Evolutionary conservation across 306 rosid genomes (phyloP).

Genomic region (Luffa acutangula): DNA sequence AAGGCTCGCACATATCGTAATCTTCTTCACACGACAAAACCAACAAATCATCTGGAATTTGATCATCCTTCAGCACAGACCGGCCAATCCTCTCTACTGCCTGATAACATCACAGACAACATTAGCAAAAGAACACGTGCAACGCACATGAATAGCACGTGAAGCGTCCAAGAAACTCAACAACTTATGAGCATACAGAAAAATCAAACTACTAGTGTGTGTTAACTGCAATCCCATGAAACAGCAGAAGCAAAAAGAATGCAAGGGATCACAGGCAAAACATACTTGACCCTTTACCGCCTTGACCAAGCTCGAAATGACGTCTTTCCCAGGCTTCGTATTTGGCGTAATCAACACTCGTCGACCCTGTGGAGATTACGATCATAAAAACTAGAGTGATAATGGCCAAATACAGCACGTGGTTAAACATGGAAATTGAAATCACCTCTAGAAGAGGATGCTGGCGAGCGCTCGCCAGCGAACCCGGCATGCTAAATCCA

Average conservation of each 20-base stretch:
- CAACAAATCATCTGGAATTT: constrained; percentile 58
- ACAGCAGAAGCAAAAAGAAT: neutral
- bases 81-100: constrained; percentile 60
- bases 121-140: neutral
- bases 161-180: neutral
- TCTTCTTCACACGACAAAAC: constrained; percentile 89
- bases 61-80: constrained; percentile 39
- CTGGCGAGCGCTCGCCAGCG: constrained; percentile 54
- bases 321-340: constrained; percentile 74
- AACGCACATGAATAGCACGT: neutral
- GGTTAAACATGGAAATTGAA: neutral
- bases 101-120: constrained; percentile 22
- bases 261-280: neutral
- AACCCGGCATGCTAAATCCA: constrained; percentile 78
- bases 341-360: constrained; percentile 74
- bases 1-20: constrained; percentile 54
- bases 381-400: neutral
- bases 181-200: neutral
- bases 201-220: neutral
- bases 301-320: constrained; percentile 50
- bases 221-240: neutral
- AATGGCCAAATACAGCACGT: constrained; percentile 12
- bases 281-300: constrained; percentile 79
- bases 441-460: constrained; percentile 67
- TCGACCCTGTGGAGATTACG: constrained; percentile 48